A percentile compares a stretch with the other conserved stretches of the same genome.
Conservation (phyloP, 2,329 filamentous ascomycete species). For the Myriosclerotinia scirpicola region DNA sequence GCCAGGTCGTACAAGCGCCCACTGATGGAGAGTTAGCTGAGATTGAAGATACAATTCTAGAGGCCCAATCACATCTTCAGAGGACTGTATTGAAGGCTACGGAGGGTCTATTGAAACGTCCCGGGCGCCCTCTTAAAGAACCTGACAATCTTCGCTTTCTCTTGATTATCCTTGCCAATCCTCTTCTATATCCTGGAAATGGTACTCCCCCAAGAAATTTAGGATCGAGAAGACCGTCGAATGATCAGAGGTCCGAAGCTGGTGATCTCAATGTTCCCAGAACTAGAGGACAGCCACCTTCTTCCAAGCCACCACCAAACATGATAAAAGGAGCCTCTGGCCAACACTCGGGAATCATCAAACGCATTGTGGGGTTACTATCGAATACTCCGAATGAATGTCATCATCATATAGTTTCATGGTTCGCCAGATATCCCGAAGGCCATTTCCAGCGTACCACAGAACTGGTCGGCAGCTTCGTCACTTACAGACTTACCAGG, state of each 20-base stretch:
- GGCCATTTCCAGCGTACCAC: constrained; percentile 70
- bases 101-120: constrained; percentile 77
- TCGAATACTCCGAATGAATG: constrained; percentile 74
- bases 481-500: constrained; percentile 75
- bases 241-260: constrained; percentile 9
- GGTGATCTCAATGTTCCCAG: not conserved
- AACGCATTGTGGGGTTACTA: constrained; percentile 77
- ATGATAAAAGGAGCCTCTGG: constrained; percentile 46
- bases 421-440: constrained; percentile 72
- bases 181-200: constrained; percentile 60
- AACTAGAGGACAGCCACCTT: constrained; percentile 20
- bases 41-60: constrained; percentile 53
- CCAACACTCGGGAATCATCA: constrained; percentile 80
- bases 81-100: constrained; percentile 72
- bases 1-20: constrained; percentile 27
- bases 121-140: constrained; percentile 65
- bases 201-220: constrained; percentile 9
- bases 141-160: constrained; percentile 75
- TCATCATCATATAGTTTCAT: constrained; percentile 73
- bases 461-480: constrained; percentile 73
- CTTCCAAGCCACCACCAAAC: constrained; percentile 24
- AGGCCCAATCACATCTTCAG: constrained; percentile 69
- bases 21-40: constrained; percentile 40
- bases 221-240: constrained; percentile 21
- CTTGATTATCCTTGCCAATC: constrained; percentile 76